Conservation (phyloP, 306 rosid species). For the Alnus rubra region DNA sequence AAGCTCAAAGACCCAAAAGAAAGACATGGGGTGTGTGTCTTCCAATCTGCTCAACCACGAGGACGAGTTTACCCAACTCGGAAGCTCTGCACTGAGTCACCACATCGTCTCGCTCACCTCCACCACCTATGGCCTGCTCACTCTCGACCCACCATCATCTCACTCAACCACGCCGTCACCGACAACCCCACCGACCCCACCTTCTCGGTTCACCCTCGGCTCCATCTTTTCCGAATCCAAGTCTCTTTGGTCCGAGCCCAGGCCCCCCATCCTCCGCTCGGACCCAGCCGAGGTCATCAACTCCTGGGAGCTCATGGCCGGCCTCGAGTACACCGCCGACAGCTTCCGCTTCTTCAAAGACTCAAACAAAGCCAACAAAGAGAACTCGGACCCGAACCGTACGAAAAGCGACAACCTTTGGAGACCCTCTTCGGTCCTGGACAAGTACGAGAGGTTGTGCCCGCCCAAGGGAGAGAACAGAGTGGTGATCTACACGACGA, state of each 20-base stretch:
- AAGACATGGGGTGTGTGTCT: slow-evolving; percentile 82
- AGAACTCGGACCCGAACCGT: slow-evolving; percentile 59
- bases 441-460: slow-evolving; percentile 51
- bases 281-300: slow-evolving; percentile 69
- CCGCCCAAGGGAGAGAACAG: slow-evolving; percentile 78
- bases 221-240: slow-evolving; percentile 42
- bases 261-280: slow-evolving; percentile 34
- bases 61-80: slow-evolving; percentile 72
- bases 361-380: slow-evolving; percentile 47
- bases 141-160: slow-evolving; percentile 61
- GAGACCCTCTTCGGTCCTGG: slow-evolving; percentile 27
- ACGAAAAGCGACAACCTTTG: neutral
- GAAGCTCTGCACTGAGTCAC: slow-evolving; percentile 69
- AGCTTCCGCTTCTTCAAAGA: slow-evolving; percentile 68
- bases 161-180: slow-evolving; percentile 5
- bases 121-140: slow-evolving; percentile 90
- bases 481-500: slow-evolving; percentile 77
- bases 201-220: slow-evolving; percentile 49
- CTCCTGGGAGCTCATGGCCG: slow-evolving; percentile 98
- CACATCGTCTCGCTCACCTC: slow-evolving; percentile 94
- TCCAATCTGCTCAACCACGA: slow-evolving; percentile 68
- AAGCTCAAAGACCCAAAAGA: neutral
- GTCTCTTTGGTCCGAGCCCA: slow-evolving; percentile 43
- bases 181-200: slow-evolving; percentile 39
- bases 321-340: slow-evolving; percentile 61